Evolutionary conservation across 2,329 filamentous ascomycete species (phyloP).

Genomic region (Gaeumannomyces sp.): DNA sequence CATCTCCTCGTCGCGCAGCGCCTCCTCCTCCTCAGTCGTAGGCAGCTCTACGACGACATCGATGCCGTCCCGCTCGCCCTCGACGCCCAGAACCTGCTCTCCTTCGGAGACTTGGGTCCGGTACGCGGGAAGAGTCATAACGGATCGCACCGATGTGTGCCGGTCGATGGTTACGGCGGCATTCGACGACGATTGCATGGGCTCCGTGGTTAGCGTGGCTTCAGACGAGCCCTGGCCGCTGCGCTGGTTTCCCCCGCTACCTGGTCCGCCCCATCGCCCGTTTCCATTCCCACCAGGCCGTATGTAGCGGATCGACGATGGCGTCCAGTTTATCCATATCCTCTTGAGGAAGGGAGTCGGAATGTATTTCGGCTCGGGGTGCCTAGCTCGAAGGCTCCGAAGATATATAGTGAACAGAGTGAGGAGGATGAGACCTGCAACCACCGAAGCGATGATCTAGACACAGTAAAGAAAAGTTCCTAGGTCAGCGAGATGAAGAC

Average conservation of each 20-base stretch:
- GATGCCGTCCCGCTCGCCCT: conserved; percentile 87
- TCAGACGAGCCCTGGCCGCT: not conserved
- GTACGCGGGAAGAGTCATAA: conserved; percentile 90
- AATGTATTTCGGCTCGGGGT: conserved; percentile 43
- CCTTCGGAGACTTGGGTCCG: conserved; percentile 63
- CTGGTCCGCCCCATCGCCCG: conserved; percentile 13
- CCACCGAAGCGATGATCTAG: conserved; percentile 21
- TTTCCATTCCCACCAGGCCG: not conserved
- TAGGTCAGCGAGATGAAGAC: not conserved
- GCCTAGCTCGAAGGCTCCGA: conserved; percentile 21
- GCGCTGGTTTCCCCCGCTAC: not conserved
- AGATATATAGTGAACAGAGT: conserved; percentile 17
- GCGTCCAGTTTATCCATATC: conserved; percentile 43
- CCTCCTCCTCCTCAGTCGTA: conserved; percentile 71
- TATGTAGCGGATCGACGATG: not conserved
- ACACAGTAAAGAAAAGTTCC: not conserved
- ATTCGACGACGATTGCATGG: conserved; percentile 6
- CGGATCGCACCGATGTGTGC: conserved; percentile 81
- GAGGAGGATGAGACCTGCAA: conserved; percentile 19
- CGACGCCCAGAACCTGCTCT: conserved; percentile 78
- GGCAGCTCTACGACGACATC: conserved; percentile 86
- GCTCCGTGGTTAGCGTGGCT: not conserved
- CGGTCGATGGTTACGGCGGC: conserved; percentile 55
- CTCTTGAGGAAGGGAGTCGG: conserved; percentile 43
- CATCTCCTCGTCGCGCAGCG: conserved; percentile 82